A percentile compares a stretch with the other conserved stretches of the same genome.
Evolutionary conservation across 148 eudicot species (phyloP).

Genomic region (Rhododendron ferrugineum): DNA sequence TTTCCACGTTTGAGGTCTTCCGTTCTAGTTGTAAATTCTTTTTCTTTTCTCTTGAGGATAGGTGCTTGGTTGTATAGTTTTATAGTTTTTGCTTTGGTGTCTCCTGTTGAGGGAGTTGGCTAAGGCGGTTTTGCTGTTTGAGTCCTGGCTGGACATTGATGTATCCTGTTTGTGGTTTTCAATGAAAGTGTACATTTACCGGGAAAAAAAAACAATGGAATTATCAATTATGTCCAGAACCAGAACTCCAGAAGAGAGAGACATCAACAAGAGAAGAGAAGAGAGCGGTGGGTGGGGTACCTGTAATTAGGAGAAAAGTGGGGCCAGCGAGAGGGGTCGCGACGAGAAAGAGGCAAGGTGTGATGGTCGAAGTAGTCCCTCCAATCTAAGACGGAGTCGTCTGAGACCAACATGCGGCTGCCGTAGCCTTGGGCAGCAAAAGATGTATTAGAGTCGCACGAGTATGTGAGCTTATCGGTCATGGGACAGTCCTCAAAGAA

Average conservation of each 20-base stretch:
- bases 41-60: too few species aligned
- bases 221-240: not conserved
- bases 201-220: too few species aligned
- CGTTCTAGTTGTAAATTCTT: too few species aligned
- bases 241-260: not conserved
- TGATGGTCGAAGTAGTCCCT: constrained; percentile 96
- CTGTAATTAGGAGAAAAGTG: constrained; percentile 58
- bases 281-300: constrained; percentile 21
- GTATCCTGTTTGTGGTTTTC: too few species aligned
- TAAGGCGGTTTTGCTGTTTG: too few species aligned
- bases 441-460: constrained; percentile 32
- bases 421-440: constrained; percentile 88
- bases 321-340: constrained; percentile 69
- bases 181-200: too few species aligned
- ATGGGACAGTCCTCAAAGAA: constrained; percentile 55
- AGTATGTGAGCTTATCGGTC: constrained; percentile 47
- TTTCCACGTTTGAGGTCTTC: too few species aligned
- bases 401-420: constrained; percentile 65
- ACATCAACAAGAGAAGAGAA: not conserved
- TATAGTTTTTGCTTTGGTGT: too few species aligned
- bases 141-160: too few species aligned
- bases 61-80: too few species aligned
- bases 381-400: constrained; percentile 90
- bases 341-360: constrained; percentile 58
- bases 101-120: too few species aligned